These are phyloP conservation scores for Trypanosoma congolense DNA, from an alignment of 208 protist species.

Conservation along the genomic window DNA sequence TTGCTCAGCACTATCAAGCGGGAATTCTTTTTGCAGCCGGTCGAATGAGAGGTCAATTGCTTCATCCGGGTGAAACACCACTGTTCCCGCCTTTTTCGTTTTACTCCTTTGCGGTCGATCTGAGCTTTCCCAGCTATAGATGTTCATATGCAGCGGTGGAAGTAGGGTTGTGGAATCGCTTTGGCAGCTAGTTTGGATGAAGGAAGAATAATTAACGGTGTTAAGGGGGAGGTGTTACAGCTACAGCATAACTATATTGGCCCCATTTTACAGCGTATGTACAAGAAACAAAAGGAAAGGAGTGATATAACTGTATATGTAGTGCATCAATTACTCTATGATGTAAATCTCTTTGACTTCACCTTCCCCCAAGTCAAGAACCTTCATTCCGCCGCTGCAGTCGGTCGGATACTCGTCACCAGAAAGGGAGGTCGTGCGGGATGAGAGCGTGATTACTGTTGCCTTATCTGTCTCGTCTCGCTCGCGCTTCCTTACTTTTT, in stretches of 20 bases:
- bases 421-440: conserved; percentile 1
- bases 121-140: conserved; percentile 83
- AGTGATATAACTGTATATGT: no score
- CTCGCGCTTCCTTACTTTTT: conserved; percentile 13
- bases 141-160: conserved; percentile 11
- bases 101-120: conserved; percentile 46
- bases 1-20: conserved; percentile 26
- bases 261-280: no score
- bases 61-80: conserved; percentile 77
- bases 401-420: not conserved
- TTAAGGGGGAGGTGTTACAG: no score
- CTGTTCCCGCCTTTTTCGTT: conserved; percentile 79
- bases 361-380: not conserved
- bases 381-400: not conserved
- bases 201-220: not conserved
- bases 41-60: conserved; percentile 62
- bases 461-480: conserved; percentile 7
- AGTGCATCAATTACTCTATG: conserved; percentile 10
- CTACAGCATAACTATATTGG: no score
- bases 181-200: not conserved
- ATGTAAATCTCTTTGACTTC: conserved; percentile 3
- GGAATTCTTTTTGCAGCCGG: conserved; percentile 52
- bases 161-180: not conserved
- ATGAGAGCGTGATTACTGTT: conserved; percentile 14
- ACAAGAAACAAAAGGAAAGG: no score